These are phyloP conservation scores for Nitzschia putrida DNA, from an alignment of 108 stramenopile species.

Conservation along the genomic window DNA sequence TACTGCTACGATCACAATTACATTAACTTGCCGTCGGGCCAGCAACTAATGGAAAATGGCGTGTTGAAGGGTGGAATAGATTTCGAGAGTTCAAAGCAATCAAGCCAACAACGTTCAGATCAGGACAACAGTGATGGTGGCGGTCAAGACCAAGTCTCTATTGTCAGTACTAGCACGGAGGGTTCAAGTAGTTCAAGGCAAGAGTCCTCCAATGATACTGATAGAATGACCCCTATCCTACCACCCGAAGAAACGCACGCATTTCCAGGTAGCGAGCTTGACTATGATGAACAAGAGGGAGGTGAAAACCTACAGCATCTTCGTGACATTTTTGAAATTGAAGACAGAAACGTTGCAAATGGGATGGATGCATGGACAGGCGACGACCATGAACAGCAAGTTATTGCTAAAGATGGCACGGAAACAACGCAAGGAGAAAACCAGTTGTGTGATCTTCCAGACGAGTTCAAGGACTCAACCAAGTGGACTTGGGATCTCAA, in stretches of 20 bases:
- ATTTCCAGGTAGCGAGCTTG: background rate
- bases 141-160: no score
- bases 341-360: conserved; percentile 4
- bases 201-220: no score
- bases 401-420: background rate
- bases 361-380: conserved; percentile 13
- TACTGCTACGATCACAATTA: conserved; percentile 7
- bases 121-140: no score
- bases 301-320: conserved; percentile 38
- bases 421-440: background rate
- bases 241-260: no score
- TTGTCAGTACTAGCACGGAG: no score
- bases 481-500: conserved; percentile 31
- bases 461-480: conserved; percentile 13
- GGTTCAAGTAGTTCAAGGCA: no score
- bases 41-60: no score
- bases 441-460: background rate
- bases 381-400: conserved; percentile 9
- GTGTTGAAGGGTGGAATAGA: no score
- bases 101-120: no score
- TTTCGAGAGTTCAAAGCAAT: no score
- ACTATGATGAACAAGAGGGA: conserved; percentile 36
- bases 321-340: conserved; percentile 48
- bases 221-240: no score
- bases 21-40: no score